phyloP scores from a whole-genome alignment of 2,329 filamentous ascomycete species.

The Fusarium bulbicola region DNA sequence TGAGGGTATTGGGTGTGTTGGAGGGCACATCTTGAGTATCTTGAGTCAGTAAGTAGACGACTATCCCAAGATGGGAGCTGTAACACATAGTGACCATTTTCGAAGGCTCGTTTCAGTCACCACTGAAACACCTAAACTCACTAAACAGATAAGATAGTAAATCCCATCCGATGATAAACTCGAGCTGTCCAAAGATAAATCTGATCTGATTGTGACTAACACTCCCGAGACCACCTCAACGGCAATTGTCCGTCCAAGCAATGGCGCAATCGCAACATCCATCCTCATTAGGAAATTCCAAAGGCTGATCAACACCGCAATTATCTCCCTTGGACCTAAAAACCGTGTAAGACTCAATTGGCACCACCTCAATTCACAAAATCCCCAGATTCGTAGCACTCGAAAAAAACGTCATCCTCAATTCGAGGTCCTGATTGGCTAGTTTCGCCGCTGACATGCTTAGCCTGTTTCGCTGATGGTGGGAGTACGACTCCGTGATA shows the following conservation, averaged over 20 bases:
- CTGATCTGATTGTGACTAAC: not conserved
- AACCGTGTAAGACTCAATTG: not conserved
- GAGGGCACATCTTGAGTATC: too few species aligned
- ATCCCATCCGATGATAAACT: not conserved
- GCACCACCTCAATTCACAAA: not conserved
- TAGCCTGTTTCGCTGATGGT: conserved; percentile 17
- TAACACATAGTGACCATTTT: not conserved
- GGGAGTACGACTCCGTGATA: conserved; percentile 42
- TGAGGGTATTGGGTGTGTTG: not conserved
- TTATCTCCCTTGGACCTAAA: not conserved
- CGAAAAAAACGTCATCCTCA: conserved; percentile 25
- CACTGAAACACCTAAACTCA: not conserved
- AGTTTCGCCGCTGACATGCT: not conserved
- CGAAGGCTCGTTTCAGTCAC: not conserved
- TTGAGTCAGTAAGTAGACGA: too few species aligned
- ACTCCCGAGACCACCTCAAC: not conserved
- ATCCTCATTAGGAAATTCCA: not conserved
- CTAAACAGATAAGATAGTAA: not conserved
- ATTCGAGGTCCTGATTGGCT: conserved; percentile 9
- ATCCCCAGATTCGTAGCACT: not conserved
- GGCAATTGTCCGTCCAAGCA: not conserved
- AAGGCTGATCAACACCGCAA: conserved; percentile 9
- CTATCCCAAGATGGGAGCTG: not conserved
- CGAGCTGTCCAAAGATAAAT: not conserved
- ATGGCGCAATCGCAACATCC: conserved; percentile 21